Evolutionary conservation across 1,284 basidiomycete genomes (phyloP).

Genomic region (Agroathelia rolfsii): DNA sequence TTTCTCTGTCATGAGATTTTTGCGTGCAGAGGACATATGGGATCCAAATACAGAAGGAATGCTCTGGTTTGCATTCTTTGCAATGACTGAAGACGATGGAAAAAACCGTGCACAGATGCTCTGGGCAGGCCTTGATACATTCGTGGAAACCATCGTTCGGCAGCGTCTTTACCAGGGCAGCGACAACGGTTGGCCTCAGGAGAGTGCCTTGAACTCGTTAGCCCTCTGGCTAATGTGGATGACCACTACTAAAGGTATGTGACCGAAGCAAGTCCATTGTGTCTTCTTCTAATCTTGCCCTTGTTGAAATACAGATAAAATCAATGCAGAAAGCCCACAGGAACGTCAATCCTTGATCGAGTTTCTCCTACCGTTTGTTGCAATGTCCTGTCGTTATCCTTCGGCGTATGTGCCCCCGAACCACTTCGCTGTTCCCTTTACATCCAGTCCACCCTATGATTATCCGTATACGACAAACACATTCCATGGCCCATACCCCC

Average conservation of each 20-base stretch:
- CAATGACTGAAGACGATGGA: slow-evolving; percentile 71
- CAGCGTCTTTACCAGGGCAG: slow-evolving; percentile 35
- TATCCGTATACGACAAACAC: slow-evolving; percentile 33
- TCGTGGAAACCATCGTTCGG: slow-evolving; percentile 37
- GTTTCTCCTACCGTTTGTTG: slow-evolving; percentile 47
- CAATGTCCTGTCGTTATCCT: slow-evolving; percentile 45
- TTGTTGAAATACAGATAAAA: slow-evolving; percentile 27
- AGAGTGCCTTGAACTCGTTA: slow-evolving; percentile 37
- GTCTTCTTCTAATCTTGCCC: not conserved
- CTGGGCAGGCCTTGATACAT: slow-evolving; percentile 34
- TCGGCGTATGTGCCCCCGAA: slow-evolving; percentile 48
- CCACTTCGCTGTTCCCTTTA: slow-evolving; percentile 45
- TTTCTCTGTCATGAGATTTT: slow-evolving; percentile 28
- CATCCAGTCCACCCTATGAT: slow-evolving; percentile 10
- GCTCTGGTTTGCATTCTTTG: slow-evolving; percentile 48
- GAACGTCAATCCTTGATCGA: slow-evolving; percentile 36
- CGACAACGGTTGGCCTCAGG: slow-evolving; percentile 47
- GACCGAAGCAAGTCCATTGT: slow-evolving; percentile 4
- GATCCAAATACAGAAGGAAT: slow-evolving; percentile 33
- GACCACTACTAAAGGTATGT: slow-evolving; percentile 38
- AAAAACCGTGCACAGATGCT: slow-evolving; percentile 57
- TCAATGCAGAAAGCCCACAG: slow-evolving; percentile 29
- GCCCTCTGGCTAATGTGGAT: slow-evolving; percentile 61
- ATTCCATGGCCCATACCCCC: slow-evolving; percentile 44
- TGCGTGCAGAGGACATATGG: slow-evolving; percentile 30